Base-by-base conservation (phyloP, 805 yeast species). In the Wickerhamomyces bovis region DNA sequence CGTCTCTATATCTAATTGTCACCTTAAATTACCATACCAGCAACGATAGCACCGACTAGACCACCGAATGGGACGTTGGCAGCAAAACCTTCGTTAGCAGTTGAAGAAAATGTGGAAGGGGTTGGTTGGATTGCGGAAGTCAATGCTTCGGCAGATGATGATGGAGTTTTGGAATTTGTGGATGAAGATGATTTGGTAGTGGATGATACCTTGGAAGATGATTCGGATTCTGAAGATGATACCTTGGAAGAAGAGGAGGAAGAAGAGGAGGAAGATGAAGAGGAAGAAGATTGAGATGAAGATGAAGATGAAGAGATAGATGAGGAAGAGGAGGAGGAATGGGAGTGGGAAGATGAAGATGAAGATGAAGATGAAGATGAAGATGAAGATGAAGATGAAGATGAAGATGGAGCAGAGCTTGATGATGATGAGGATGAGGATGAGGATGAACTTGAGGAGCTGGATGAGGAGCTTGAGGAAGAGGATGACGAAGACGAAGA, bases 271-370 rank as follows among this genome's bases (percentile, higher is more conserved):
- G 54, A 21, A 18, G 54, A 45, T 18, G 53, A 41, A 4, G 43
- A 15, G 13, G 28, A 26, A 19, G 44, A 33, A 6, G 44, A 26
- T 4, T 50, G 31, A 6, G 51, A 38, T 10, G 52, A 30, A 2
- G 30, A 8, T 8, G 28, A 31, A n/a, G 38, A 38, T 4, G 50
- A 38, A 9, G 53, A 40, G n/a, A 45, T 15, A 22, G 62, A 47
- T n/a, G 64, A 42, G 16, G 66, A 42, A 16, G 62, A 39, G 15
- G 60, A 44, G 19, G 53, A 48, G 18, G 61, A 42, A n/a, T n/a
- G n/a, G n/a, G n/a, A n/a, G n/a, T n/a, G n/a, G n/a, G n/a, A n/a
- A n/a, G n/a, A n/a, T 25, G 64, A 41, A 28, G 66, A 45, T n/a
- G 60, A 42, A 21, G 58, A 48, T 35, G 61, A 45, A 13, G 51